These are phyloP conservation scores for Colletotrichum orbiculare DNA, from an alignment of 2,329 filamentous ascomycete species.

Conservation along the genomic window DNA sequence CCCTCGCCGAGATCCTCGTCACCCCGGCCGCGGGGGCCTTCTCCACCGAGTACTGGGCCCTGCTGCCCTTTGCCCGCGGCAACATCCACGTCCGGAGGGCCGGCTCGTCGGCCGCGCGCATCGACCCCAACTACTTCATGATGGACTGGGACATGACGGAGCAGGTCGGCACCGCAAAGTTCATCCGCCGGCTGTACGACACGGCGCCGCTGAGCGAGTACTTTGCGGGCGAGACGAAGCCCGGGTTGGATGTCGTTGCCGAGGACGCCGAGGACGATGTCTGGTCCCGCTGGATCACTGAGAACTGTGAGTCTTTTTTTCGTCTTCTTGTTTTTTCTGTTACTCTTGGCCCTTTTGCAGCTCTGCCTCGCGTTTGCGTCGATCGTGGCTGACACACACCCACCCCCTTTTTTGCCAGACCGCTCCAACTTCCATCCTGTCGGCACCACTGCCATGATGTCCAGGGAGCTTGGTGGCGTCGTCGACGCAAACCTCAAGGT, in stretches of 20 bases:
- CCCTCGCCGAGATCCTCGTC: conserved; percentile 60
- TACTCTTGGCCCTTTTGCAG: no score
- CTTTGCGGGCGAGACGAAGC: conserved; percentile 38
- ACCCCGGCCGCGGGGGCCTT: conserved; percentile 44
- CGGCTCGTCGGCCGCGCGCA: conserved; percentile 44
- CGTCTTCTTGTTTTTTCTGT: no score
- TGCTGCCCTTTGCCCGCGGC: conserved; percentile 53
- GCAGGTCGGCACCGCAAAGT: conserved; percentile 43
- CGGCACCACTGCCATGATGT: conserved; percentile 63
- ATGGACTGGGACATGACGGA: conserved; percentile 49
- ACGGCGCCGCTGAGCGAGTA: conserved; percentile 41
- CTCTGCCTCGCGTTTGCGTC: no score
- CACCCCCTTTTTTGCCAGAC: neutral
- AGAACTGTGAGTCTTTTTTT: conserved; percentile 13
- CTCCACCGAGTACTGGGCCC: conserved; percentile 50
- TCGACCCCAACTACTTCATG: conserved; percentile 50
- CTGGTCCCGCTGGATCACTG: conserved; percentile 24
- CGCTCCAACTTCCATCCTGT: conserved; percentile 55
- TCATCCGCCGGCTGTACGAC: conserved; percentile 46
- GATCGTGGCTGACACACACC: no score
- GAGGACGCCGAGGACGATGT: conserved; percentile 43
- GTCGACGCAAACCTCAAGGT: conserved; percentile 59
- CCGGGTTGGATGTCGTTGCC: conserved; percentile 41
- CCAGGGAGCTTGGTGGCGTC: conserved; percentile 59
- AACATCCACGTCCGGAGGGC: conserved; percentile 53